Conservation (phyloP, 805 yeast genomes). For the Millerozyma acaciae region DNA sequence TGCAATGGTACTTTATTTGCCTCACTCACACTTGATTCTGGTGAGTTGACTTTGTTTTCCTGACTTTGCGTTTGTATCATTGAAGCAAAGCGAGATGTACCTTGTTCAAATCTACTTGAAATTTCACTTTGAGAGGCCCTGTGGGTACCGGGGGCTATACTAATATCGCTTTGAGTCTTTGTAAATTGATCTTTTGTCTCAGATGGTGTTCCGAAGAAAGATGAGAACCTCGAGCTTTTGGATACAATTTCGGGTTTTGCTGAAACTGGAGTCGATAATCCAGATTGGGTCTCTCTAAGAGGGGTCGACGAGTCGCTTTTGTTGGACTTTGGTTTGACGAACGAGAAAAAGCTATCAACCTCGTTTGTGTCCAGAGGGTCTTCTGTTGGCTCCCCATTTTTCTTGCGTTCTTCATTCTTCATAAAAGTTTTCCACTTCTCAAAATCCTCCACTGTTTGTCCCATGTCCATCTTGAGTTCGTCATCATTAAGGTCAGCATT, state of each 20-base stretch:
- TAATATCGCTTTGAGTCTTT: not conserved
- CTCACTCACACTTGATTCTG: not conserved
- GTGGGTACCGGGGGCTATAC: not conserved
- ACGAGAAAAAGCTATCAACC: constrained; percentile 42
- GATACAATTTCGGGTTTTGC: constrained; percentile 12
- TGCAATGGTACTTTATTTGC: no score
- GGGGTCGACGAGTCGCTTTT: constrained; percentile 5
- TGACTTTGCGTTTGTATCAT: not conserved
- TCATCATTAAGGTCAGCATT: constrained; percentile 21
- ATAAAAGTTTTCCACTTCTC: constrained; percentile 56
- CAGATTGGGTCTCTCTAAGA: constrained; percentile 5
- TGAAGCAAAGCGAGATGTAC: constrained; percentile 1
- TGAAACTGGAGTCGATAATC: constrained; percentile 3
- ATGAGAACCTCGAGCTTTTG: constrained; percentile 36
- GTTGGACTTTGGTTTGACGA: constrained; percentile 29
- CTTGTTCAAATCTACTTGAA: constrained; percentile 3
- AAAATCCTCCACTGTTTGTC: constrained; percentile 54
- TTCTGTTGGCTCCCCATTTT: constrained; percentile 36
- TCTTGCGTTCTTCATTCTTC: constrained; percentile 47
- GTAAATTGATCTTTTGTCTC: no score
- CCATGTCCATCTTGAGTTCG: constrained; percentile 33
- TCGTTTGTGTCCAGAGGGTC: constrained; percentile 18
- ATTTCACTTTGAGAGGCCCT: not conserved
- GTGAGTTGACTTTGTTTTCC: not conserved
- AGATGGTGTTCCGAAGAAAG: constrained; percentile 25